Base-by-base conservation (phyloP, 2,329 filamentous ascomycete species). In the Mycocentrospora acerina region DNA sequence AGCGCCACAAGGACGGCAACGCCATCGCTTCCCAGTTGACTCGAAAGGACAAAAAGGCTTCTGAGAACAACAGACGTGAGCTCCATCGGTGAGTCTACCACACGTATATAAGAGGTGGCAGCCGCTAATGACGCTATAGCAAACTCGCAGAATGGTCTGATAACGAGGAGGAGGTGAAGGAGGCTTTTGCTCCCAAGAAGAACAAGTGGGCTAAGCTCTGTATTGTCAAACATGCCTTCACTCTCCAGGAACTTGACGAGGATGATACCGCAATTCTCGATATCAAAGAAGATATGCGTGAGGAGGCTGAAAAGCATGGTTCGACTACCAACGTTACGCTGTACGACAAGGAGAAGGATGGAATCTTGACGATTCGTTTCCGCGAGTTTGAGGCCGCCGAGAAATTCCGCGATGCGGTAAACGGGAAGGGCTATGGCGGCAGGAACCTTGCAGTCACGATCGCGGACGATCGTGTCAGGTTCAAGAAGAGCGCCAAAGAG, bases 71-170 rank as follows among this genome's bases (percentile, higher is more conserved):
- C 68, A 91, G 88, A 0, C 87, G 95, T 66, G 93, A 91, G 64
- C 76, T 97, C 55, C 88, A 91, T 51, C 75, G 67, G 78, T 79
- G 59, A 38, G 71, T 54, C 15, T 1, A 17, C 8, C 27, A 10
- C 12, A 11, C 22, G 8, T 18, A n/a, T 13, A 12, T 5, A 17
- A 24, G 5, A 9, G 11, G 14, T 16, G 9, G 13, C 25, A 1
- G 8, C 3, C 19, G 14, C 51, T 56, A 37, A 59, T 18, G 11
- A 1, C 11, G 2, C 2, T 18, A 38, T 58, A 91, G 89, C 32
- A 90, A 91, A 70, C 80, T 97, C 24, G 86, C 90, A 3, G 90
- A 97, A 67, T 98, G 93, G 93, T 87, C 89, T 59, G 91, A 96
- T 59, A 90, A 97, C 62, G 79, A 85, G 17, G 79, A 75, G 1